Percentiles rank a stretch among this genome's conserved stretches.
These are phyloP conservation scores for Sorghum bicolor DNA, from an alignment of 176 grass and related monocot species.

Conservation along the genomic window DNA sequence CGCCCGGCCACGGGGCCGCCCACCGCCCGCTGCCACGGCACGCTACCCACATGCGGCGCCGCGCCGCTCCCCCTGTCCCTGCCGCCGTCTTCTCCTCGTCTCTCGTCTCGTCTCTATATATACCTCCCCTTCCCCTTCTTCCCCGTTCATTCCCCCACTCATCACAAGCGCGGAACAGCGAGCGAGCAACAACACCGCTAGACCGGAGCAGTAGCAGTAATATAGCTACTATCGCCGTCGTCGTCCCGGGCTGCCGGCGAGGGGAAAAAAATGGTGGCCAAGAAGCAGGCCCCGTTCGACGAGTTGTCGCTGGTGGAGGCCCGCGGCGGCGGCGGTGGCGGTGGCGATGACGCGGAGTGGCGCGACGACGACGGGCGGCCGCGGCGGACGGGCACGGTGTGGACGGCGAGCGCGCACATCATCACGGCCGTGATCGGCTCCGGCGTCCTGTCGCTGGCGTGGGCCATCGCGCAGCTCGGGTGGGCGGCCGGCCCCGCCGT, in stretches of 20 bases:
- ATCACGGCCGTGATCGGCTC: conserved; percentile 93
- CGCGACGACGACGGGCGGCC: conserved; percentile 72
- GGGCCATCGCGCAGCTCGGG: conserved; percentile 88
- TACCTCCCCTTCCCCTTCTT: not conserved
- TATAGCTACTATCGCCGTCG: too few species aligned
- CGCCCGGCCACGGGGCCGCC: too few species aligned
- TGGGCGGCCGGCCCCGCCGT: conserved; percentile 82
- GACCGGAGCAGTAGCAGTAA: too few species aligned
- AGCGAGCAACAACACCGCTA: too few species aligned
- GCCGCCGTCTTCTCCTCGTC: not conserved
- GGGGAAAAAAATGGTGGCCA: not conserved
- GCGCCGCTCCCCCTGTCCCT: too few species aligned
- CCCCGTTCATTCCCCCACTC: not conserved
- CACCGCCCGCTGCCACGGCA: not conserved
- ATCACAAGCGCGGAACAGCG: too few species aligned
- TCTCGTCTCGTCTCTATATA: not conserved
- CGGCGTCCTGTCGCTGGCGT: conserved; percentile 83
- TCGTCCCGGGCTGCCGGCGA: too few species aligned
- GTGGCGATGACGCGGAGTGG: not conserved
- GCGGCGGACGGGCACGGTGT: conserved; percentile 59
- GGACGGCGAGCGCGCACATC: conserved; percentile 96
- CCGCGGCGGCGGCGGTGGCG: not conserved
- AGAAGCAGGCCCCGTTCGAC: not conserved
- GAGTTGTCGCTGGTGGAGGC: conserved; percentile 30
- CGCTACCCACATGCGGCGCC: too few species aligned